phyloP scores from a whole-genome alignment of 306 rosid genomes.

The Lathyrus aphaca region DNA sequence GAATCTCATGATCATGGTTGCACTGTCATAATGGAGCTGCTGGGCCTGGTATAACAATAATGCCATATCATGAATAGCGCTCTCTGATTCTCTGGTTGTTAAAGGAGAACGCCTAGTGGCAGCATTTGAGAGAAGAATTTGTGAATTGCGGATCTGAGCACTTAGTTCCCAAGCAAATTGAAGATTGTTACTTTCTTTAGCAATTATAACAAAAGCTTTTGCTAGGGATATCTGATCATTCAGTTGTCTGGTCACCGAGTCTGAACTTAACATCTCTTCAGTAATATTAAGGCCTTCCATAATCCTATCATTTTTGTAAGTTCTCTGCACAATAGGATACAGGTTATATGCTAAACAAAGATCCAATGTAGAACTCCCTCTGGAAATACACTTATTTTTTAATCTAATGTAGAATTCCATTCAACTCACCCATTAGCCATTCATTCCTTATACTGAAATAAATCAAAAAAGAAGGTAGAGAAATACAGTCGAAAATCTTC shows the following conservation, averaged over 20 bases:
- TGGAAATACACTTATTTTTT: too few species aligned
- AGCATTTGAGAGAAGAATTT: constrained; percentile 82
- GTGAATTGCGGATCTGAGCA: constrained; percentile 85
- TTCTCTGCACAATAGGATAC: constrained; percentile 54
- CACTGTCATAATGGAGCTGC: constrained; percentile 87
- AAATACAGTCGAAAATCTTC: not conserved
- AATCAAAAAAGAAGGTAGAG: not conserved
- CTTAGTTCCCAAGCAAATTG: constrained; percentile 97
- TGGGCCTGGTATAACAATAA: constrained; percentile 78
- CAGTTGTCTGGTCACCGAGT: constrained; percentile 75
- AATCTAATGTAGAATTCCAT: not conserved
- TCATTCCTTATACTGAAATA: not conserved
- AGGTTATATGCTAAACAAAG: constrained; percentile 13
- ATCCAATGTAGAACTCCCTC: not conserved
- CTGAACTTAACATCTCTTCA: constrained; percentile 75
- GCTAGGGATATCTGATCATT: constrained; percentile 88
- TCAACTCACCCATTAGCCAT: constrained; percentile 3
- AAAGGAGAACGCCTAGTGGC: constrained; percentile 77
- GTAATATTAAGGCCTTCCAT: constrained; percentile 86
- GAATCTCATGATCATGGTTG: constrained; percentile 86
- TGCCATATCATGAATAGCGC: constrained; percentile 74
- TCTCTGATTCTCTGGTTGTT: constrained; percentile 66
- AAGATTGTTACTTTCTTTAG: constrained; percentile 81
- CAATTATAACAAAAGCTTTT: constrained; percentile 85
- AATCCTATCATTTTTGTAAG: constrained; percentile 65